Base-by-base conservation (phyloP, 176 grass and related monocot genomes). In the Thinopyrum elongatum region DNA sequence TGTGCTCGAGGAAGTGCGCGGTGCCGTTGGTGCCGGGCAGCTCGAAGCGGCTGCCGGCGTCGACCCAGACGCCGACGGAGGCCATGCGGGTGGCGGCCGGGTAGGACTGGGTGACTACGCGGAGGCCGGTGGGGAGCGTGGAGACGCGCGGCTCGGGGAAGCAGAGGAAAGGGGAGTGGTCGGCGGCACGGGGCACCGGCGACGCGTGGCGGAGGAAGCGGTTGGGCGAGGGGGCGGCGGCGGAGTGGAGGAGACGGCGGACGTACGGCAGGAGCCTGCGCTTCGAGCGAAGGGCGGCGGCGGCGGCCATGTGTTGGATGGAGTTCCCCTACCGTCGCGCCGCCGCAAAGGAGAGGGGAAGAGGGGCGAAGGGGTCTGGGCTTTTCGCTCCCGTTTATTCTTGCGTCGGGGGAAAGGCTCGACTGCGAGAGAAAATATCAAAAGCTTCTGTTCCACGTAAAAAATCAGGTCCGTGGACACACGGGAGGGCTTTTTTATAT, bases 1-100 rank as follows among this genome's bases (percentile, higher is more conserved):
- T 95, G 79, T 98, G 96, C 82, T 98, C 96, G 78, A 98, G 93
- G 86, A 98, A 98, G 93, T 98, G 96, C 27, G 96, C 96, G 3
- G 96, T 98, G 59, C 96, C 96, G 44, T 98, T 98, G 41, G 96
- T 95, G 19, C 96, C 96, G 13, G 93, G 79, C 21, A 85, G 88
- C 71, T 98, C 96, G 81, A 91, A 98, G 25, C 96, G 96, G 88
- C 96, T 98, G 44, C 96, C 96, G 6, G 96, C 89, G 63, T 98
- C 96, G 57, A 98, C 91, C 96, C 94, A 98, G 65, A 98, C 90
- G 35, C 93, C 96, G 16, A 98, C 82, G 39, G 97, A 98, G 19
- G 94, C 93, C 86, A 95, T 91, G 36, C 82, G 88, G 19, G 94
- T 92, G 90, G 65, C 84, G 17, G 82, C 79, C 30, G 93, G 93